Evolutionary conservation across 768 basidiomycete genomes (phyloP).

Genomic region (Daedalea quercina): DNA sequence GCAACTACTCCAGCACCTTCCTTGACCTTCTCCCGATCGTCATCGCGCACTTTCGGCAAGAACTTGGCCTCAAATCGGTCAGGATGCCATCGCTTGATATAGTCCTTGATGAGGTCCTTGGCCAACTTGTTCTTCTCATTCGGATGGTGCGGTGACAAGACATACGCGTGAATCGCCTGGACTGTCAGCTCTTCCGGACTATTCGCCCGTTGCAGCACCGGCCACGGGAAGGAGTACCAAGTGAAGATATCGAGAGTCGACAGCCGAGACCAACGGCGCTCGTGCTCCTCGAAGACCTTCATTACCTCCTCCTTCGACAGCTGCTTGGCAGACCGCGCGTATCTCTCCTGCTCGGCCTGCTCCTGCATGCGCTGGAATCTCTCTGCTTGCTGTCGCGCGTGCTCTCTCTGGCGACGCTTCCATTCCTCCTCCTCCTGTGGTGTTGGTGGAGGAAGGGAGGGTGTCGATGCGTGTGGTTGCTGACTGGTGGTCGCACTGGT

Average conservation of each 20-base stretch:
- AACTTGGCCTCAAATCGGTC: constrained; percentile 74
- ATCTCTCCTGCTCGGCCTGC: constrained; percentile 40
- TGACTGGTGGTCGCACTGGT: constrained; percentile 1
- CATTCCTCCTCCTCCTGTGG: constrained; percentile 42
- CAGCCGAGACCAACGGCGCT: constrained; percentile 49
- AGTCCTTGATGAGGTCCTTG: constrained; percentile 73
- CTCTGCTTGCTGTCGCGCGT: constrained; percentile 60
- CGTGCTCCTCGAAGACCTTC: constrained; percentile 53
- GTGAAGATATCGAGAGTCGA: constrained; percentile 33
- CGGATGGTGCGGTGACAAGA: constrained; percentile 51
- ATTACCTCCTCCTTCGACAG: constrained; percentile 52
- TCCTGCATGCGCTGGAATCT: constrained; percentile 65
- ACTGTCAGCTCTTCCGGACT: constrained; percentile 57
- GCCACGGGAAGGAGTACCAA: constrained; percentile 75
- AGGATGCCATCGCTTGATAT: constrained; percentile 74
- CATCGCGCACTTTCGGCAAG: constrained; percentile 55
- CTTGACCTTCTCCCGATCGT: constrained; percentile 59
- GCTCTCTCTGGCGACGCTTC: constrained; percentile 57
- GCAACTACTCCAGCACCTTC: constrained; percentile 70
- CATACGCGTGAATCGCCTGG: constrained; percentile 50
- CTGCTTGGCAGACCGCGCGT: constrained; percentile 30
- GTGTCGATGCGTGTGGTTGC: neutral
- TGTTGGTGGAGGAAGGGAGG: constrained; percentile 1
- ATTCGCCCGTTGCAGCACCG: constrained; percentile 50
- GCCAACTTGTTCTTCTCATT: constrained; percentile 43